Evolutionary conservation across 2,329 filamentous ascomycete species (phyloP).

Genomic region (Didymosphaeria variabile): DNA sequence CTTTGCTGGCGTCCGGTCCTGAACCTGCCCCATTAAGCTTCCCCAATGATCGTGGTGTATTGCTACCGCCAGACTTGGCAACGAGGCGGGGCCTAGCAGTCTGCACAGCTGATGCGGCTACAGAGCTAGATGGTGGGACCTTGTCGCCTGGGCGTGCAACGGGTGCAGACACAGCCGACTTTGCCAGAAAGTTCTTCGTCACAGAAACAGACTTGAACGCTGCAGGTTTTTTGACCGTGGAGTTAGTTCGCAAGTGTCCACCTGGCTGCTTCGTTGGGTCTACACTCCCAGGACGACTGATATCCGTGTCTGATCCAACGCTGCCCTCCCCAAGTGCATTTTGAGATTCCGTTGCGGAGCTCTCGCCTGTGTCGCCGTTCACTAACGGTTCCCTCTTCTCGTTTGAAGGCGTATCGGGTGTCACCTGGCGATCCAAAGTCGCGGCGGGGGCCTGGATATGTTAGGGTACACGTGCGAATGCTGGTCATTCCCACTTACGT

Average conservation of each 20-base stretch:
- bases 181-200: constrained; percentile 85
- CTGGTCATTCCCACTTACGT: constrained; percentile 32
- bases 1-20: constrained; percentile 75
- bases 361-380: constrained; percentile 49
- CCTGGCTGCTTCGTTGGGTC: constrained; percentile 65
- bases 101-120: constrained; percentile 60
- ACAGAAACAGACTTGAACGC: constrained; percentile 88
- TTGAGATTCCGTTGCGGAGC: constrained; percentile 42
- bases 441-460: constrained; percentile 22
- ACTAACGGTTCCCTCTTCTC: constrained; percentile 38
- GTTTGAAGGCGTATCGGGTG: constrained; percentile 19
- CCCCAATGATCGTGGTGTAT: constrained; percentile 59
- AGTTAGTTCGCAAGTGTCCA: constrained; percentile 65
- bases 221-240: constrained; percentile 73
- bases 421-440: constrained; percentile 24
- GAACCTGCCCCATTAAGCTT: constrained; percentile 68
- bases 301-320: constrained; percentile 80
- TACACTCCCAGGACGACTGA: constrained; percentile 65
- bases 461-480: constrained; percentile 25
- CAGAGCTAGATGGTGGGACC: constrained; percentile 52
- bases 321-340: constrained; percentile 71
- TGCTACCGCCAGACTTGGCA: constrained; percentile 74
- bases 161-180: constrained; percentile 66
- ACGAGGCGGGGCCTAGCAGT: constrained; percentile 75
- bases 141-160: constrained; percentile 64